Base-by-base conservation (phyloP, 495 filamentous ascomycete genomes). In the Hypoxylon cercidicola region DNA sequence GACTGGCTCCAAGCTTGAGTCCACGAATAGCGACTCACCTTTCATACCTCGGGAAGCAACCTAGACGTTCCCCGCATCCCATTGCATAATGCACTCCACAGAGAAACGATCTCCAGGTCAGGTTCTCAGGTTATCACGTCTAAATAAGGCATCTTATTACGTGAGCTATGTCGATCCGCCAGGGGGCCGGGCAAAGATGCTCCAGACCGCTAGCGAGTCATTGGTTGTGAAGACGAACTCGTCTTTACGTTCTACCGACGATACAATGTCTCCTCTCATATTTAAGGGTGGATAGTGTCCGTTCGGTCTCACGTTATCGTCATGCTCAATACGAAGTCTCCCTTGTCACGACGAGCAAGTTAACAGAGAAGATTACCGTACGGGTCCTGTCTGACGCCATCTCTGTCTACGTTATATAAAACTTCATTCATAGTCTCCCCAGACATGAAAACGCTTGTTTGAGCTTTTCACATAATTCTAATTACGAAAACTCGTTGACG, bases 61-160 rank as follows among this genome's bases (percentile, higher is more conserved):
- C 46, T 16, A 13, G 23, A 18, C n/a, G 13, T 61, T 35, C 64
- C 68, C 68, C 64, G 60, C 60, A 71, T 60, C 40, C 37, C 30
- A 41, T 35, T 71, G 16, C 43, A 55, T 37, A 40, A 54, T 59
- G 54, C 53, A 41, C 47, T 58, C 49, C 46, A 30, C 32, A 13
- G 15, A 58, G 44, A 21, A 9, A 16, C 21, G 47, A 63, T 20
- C 55, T 55, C 49, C 51, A 64, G 55, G 19, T 52, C 54, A 50
- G 58, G 43, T 43, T 61, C 25, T n/a, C n/a, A n/a, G n/a, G n/a
- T n/a, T n/a, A n/a, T 44, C 40, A 59, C 37, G 16, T 59, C 49
- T 49, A 47, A 59, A 68, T 60, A 53, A 44, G 59, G 65, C 47
- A 66, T 40, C 55, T 62, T 46, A 45, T 49, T 19, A 28, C 37